phyloP scores from a whole-genome alignment of 345 rosid species.

The Sisymbrium altissimum region DNA sequence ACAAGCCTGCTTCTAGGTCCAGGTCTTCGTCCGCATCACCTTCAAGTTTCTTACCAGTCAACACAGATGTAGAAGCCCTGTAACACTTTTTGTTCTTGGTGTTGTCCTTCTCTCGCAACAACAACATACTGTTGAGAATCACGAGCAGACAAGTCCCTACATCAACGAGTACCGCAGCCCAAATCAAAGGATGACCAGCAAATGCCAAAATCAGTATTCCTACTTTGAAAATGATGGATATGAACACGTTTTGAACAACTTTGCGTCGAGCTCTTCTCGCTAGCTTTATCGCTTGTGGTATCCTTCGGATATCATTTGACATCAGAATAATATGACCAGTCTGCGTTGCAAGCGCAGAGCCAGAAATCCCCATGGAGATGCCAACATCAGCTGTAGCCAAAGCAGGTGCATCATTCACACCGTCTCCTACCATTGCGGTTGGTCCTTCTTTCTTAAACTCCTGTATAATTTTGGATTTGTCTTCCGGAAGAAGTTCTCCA shows the following conservation, averaged over 20 bases:
- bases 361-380: constrained; percentile 93
- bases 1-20: constrained; percentile 36
- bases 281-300: constrained; percentile 61
- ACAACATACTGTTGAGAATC: constrained; percentile 77
- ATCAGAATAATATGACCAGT: constrained; percentile 79
- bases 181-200: constrained; percentile 77
- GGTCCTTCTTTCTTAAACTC: constrained; percentile 56
- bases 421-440: constrained; percentile 90
- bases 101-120: constrained; percentile 39
- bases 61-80: constrained; percentile 17
- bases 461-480: constrained; percentile 54
- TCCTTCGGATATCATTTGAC: constrained; percentile 80
- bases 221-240: constrained; percentile 58
- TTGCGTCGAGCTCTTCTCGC: constrained; percentile 60
- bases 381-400: constrained; percentile 87
- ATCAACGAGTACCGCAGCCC: constrained; percentile 95
- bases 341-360: constrained; percentile 89
- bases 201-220: constrained; percentile 67
- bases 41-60: constrained; percentile 21
- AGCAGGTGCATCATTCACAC: constrained; percentile 92
- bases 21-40: constrained; percentile 5
- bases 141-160: constrained; percentile 88
- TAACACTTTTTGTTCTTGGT: constrained; percentile 22
- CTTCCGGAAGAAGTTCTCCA: constrained; percentile 83
- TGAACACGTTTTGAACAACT: constrained; percentile 55